These are phyloP conservation scores for Cyberlindnera petersonii DNA, from an alignment of 805 yeast species.

Conservation along the genomic window DNA sequence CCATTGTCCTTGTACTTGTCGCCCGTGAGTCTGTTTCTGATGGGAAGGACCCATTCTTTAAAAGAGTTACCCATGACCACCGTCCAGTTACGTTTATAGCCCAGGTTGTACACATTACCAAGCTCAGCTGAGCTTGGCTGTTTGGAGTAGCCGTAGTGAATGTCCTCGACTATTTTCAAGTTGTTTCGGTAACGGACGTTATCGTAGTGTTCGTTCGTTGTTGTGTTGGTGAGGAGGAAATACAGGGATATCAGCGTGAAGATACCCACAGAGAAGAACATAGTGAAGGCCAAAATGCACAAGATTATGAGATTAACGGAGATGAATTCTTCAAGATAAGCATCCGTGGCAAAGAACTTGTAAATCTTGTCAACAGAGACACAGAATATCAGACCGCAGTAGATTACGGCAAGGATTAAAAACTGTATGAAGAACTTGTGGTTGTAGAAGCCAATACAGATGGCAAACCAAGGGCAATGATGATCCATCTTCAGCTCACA, in stretches of 20 bases:
- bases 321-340: conserved; percentile 40
- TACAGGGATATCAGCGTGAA: conserved; percentile 58
- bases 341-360: conserved; percentile 41
- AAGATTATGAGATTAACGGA: conserved; percentile 60
- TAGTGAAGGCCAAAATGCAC: conserved; percentile 47
- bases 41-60: conserved; percentile 72
- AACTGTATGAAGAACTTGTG: conserved; percentile 79
- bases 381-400: conserved; percentile 39
- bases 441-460: conserved; percentile 79
- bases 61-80: conserved; percentile 68
- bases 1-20: conserved; percentile 40
- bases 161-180: conserved; percentile 32
- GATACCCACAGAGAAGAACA: conserved; percentile 52
- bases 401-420: conserved; percentile 49
- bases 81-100: conserved; percentile 56
- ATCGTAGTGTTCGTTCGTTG: conserved; percentile 79
- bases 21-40: conserved; percentile 29
- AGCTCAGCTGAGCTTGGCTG: conserved; percentile 40
- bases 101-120: conserved; percentile 78
- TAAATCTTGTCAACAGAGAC: conserved; percentile 42
- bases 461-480: conserved; percentile 92
- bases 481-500: conserved; percentile 90
- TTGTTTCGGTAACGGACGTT: conserved; percentile 43
- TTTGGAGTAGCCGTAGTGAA: conserved; percentile 35
- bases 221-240: conserved; percentile 58